Percentiles rank a stretch among this genome's conserved stretches.
Conservation (phyloP, 1,284 basidiomycete species). For the Tilletia walkeri region DNA sequence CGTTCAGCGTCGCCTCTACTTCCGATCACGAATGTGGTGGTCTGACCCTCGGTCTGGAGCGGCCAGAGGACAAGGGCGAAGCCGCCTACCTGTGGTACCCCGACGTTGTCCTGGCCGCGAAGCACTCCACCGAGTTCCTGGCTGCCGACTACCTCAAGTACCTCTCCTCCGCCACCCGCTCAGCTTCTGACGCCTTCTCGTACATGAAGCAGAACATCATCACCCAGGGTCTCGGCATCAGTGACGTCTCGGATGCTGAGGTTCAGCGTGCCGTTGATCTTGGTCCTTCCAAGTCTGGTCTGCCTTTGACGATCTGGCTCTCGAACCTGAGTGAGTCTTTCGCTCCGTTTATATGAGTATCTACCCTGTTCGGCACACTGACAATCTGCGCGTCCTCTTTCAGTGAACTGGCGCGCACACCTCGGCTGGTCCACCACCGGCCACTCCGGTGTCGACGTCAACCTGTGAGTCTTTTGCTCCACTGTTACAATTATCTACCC, state of each 20-base stretch:
- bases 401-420: constrained; percentile 43
- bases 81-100: constrained; percentile 43
- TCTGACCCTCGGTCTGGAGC: constrained; percentile 39
- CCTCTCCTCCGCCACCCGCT: constrained; percentile 38
- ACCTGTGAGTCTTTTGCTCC: constrained; percentile 18
- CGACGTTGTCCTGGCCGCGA: constrained; percentile 43
- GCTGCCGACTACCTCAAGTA: constrained; percentile 34
- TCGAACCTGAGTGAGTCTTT: constrained; percentile 5
- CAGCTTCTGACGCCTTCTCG: constrained; percentile 38
- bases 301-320: constrained; percentile 19
- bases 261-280: constrained; percentile 33
- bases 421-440: constrained; percentile 42
- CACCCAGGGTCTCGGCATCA: constrained; percentile 31
- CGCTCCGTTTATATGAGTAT: too few species aligned
- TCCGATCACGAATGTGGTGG: constrained; percentile 54
- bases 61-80: constrained; percentile 32
- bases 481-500: too few species aligned
- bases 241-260: constrained; percentile 39
- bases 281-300: constrained; percentile 29
- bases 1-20: constrained; percentile 35
- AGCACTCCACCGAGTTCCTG: constrained; percentile 49
- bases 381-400: constrained; percentile 8
- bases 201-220: constrained; percentile 38
- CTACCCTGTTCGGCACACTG: too few species aligned
- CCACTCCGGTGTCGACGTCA: constrained; percentile 39